Evolutionary conservation across 2,329 filamentous ascomycete species (phyloP).

Genomic region (Ophiobolus disseminans): DNA sequence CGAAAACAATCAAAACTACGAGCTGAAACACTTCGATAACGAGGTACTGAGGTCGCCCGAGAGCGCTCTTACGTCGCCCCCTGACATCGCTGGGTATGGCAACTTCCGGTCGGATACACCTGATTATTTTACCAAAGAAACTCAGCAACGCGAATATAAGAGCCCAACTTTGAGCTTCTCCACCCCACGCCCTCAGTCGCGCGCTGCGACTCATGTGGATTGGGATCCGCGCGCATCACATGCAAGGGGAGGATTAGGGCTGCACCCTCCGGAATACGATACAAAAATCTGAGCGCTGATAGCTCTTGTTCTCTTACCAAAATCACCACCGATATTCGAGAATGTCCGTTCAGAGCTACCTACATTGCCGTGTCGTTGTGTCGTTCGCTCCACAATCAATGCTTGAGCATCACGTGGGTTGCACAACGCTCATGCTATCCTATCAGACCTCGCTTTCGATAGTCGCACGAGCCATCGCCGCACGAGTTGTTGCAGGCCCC

Average conservation of each 20-base stretch:
- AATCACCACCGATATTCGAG: constrained; percentile 3
- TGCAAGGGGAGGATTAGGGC: constrained; percentile 49
- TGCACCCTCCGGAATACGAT: constrained; percentile 46
- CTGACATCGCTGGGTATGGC: constrained; percentile 30
- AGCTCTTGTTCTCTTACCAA: constrained; percentile 4
- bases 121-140: constrained; percentile 46
- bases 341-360: neutral
- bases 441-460: constrained; percentile 1
- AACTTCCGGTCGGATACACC: constrained; percentile 37
- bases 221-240: constrained; percentile 48
- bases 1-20: constrained; percentile 42
- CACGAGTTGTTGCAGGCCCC: too few species aligned
- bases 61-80: constrained; percentile 22
- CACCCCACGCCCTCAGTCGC: constrained; percentile 48
- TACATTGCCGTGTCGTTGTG: neutral
- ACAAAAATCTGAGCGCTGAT: constrained; percentile 37
- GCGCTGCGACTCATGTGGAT: constrained; percentile 33
- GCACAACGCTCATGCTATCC: neutral
- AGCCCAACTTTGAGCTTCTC: constrained; percentile 52
- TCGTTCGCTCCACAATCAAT: neutral
- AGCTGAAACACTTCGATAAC: constrained; percentile 43
- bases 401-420: constrained; percentile 1
- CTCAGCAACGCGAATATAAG: constrained; percentile 49
- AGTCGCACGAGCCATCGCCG: too few species aligned
- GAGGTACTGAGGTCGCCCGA: constrained; percentile 31